Base-by-base conservation (phyloP, 768 basidiomycete species). In the Astraeus odoratus region DNA sequence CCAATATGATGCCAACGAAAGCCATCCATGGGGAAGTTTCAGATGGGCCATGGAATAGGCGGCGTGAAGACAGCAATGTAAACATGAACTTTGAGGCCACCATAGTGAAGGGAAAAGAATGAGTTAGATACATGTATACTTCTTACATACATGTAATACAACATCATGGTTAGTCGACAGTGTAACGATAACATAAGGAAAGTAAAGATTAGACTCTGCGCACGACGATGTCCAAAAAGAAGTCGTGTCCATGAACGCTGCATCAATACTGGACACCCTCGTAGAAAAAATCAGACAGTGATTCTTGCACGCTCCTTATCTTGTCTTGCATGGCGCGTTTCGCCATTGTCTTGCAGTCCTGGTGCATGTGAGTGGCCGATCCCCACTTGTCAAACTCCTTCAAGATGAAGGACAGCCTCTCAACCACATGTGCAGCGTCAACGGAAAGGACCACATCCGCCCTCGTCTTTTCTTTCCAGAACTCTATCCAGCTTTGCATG, bases 401-500 rank as follows among this genome's bases (percentile, higher is more conserved):
- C 53, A 77, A 65, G 27, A 87, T 70, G 47, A 76, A 68, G 55
- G 66, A 75, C 52, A 87, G 58, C 47, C 80, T 72, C 27, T 85
- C 86, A 4, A 83, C 58, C 26, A 86, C 81, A 55, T 87, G 82
- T 25, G 82, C 80, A 2, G 77, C 61, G 7, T 77, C 80, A 4
- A 81, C 69, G 12, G 66, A 62, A 26, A 86, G 68, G 23, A 86
- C 76, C 3, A 70, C 59, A 27, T 86, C 84, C 36, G 75, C 69
- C 54, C 71, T 72, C 22, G 80, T 77, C 61, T 81, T 83, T 52
- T 86, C 83, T 61, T 81, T 83, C 85, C 85, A 87, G 57, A 86
- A 87, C 42, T 86, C 84, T 9, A 76, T 57, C 83, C 84, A 87
- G 44, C 77, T 77, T 59, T 83, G 82, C 19, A 72, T 76, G 52